These are phyloP conservation scores for Glycyrrhiza uralensis DNA, from an alignment of 306 rosid species.

Conservation along the genomic window DNA sequence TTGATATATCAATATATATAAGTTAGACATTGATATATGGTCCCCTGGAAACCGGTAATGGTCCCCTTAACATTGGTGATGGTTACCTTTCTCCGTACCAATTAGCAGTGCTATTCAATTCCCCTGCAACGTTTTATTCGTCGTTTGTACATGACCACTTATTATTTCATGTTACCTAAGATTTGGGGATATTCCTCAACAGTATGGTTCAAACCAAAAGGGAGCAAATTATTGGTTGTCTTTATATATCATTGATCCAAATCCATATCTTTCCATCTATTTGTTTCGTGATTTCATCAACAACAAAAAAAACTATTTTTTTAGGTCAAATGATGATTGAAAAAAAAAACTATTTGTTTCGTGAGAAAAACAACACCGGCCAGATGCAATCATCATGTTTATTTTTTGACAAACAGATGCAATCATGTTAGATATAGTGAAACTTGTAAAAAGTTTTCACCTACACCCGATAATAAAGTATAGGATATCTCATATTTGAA, in stretches of 20 bases:
- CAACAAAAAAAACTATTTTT: too few species aligned
- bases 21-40: too few species aligned
- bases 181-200: not conserved
- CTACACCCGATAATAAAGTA: not conserved
- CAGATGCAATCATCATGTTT: too few species aligned
- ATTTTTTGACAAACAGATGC: too few species aligned
- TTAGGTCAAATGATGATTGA: too few species aligned
- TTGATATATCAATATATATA: too few species aligned
- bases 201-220: not conserved
- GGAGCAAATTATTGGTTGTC: not conserved
- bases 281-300: too few species aligned
- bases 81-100: not conserved
- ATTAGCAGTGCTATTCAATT: not conserved
- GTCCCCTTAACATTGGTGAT: not conserved
- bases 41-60: slow-evolving; percentile 20
- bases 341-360: not conserved
- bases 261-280: not conserved
- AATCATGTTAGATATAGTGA: not conserved
- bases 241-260: too few species aligned
- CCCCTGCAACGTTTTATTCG: not conserved
- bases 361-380: not conserved
- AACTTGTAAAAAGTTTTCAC: not conserved
- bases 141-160: slow-evolving; percentile 4
- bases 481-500: not conserved
- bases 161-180: not conserved